These are phyloP conservation scores for Solanum lycopersicoides DNA, from an alignment of 257 asterid genomes.

Conservation along the genomic window DNA sequence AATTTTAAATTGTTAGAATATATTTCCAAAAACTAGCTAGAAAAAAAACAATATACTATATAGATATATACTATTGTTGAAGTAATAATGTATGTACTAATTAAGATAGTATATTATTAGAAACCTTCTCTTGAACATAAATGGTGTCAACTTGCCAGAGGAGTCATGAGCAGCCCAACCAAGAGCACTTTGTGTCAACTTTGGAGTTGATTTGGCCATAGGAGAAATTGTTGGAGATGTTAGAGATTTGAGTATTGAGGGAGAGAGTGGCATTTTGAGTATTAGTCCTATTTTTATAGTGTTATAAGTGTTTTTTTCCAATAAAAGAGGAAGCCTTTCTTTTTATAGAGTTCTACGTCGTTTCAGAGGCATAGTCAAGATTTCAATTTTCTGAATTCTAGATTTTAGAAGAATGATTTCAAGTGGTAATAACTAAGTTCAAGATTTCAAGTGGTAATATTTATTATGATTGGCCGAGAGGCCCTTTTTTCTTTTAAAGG, in stretches of 20 bases:
- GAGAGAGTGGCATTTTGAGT: not conserved
- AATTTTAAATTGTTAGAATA: not conserved
- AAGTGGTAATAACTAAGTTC: no score
- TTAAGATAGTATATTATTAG: not conserved
- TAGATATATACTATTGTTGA: not conserved
- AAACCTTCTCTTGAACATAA: slow-evolving; percentile 11
- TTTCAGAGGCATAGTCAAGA: not conserved
- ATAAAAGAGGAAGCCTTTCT: not conserved
- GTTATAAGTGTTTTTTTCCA: not conserved
- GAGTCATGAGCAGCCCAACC: slow-evolving; percentile 13
- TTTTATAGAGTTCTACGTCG: not conserved
- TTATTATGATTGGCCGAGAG: no score
- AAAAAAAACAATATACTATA: not conserved
- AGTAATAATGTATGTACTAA: not conserved
- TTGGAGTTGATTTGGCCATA: not conserved
- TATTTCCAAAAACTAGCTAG: not conserved
- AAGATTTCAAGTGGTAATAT: no score
- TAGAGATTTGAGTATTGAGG: not conserved
- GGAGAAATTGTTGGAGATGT: not conserved
- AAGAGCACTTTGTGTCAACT: not conserved
- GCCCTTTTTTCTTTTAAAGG: not conserved
- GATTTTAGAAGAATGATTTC: no score
- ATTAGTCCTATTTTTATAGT: not conserved
- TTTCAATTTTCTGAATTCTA: no score
- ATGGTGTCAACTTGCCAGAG: slow-evolving; percentile 5